Percentiles rank a stretch among this genome's conserved stretches.
These are phyloP conservation scores for Tolypocladium inflatum DNA, from an alignment of 2,329 filamentous ascomycete genomes.

Conservation along the genomic window DNA sequence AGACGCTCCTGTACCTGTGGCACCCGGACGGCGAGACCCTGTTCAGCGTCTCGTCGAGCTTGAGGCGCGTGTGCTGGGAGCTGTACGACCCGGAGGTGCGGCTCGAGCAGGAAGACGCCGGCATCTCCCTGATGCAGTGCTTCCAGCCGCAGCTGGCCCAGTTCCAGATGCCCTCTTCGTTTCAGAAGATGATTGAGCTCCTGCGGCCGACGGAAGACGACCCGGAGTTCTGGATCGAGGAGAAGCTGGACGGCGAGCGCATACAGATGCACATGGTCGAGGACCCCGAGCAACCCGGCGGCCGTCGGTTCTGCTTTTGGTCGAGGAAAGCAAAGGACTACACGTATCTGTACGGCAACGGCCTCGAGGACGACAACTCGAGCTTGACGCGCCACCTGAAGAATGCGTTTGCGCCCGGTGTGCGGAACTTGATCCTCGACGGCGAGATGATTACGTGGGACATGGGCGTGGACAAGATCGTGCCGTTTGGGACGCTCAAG, in stretches of 20 bases:
- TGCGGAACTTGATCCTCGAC: slow-evolving; percentile 83
- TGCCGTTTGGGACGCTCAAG: slow-evolving; percentile 88
- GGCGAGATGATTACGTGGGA: slow-evolving; percentile 99
- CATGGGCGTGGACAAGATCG: slow-evolving; percentile 70
- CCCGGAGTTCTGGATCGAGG: slow-evolving; percentile 87
- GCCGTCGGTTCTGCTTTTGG: slow-evolving; percentile 76
- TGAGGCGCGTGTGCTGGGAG: slow-evolving; percentile 92
- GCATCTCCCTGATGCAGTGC: slow-evolving; percentile 80
- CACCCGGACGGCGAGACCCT: slow-evolving; percentile 67
- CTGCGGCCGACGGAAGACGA: slow-evolving; percentile 59
- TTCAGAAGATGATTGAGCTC: slow-evolving; percentile 68
- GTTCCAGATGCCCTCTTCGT: slow-evolving; percentile 71
- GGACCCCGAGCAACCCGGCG: slow-evolving; percentile 58
- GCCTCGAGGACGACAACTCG: slow-evolving; percentile 63
- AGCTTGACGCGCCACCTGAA: slow-evolving; percentile 73
- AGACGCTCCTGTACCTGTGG: slow-evolving; percentile 77
- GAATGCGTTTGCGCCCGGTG: slow-evolving; percentile 65
- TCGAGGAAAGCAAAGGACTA: slow-evolving; percentile 95
- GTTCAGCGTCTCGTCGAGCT: slow-evolving; percentile 85
- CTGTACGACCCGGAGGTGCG: slow-evolving; percentile 63
- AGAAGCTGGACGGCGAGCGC: slow-evolving; percentile 92
- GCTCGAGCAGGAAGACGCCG: slow-evolving; percentile 65
- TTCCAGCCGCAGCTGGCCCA: slow-evolving; percentile 94
- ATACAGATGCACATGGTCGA: slow-evolving; percentile 92
- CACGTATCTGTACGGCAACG: slow-evolving; percentile 81